phyloP scores from a whole-genome alignment of 257 asterid species.

The Galeopsis tetrahit region DNA sequence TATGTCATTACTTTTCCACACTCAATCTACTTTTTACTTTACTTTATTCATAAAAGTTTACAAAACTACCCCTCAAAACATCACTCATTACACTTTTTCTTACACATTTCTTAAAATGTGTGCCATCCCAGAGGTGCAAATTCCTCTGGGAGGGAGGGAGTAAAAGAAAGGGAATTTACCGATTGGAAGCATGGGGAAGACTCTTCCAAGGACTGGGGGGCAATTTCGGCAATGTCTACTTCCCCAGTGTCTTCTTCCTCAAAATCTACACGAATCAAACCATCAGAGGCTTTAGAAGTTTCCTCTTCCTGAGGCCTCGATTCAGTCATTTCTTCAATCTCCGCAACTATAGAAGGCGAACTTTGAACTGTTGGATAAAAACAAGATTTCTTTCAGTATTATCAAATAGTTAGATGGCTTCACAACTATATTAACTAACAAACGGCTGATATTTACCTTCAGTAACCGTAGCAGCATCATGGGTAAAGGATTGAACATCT shows the following conservation, averaged over 20 bases:
- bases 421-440: constrained; percentile 10
- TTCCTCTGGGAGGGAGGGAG: no score
- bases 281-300: constrained; percentile 36
- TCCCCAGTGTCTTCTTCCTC: constrained; percentile 41
- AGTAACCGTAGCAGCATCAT: constrained; percentile 33
- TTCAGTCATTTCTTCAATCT: constrained; percentile 43
- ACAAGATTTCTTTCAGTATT: constrained; percentile 18
- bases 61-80: no score
- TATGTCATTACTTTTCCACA: no score
- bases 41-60: no score
- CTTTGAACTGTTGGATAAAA: constrained; percentile 24
- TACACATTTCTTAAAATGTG: no score
- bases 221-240: constrained; percentile 43
- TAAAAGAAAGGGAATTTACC: constrained; percentile 45
- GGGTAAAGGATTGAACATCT: constrained; percentile 36
- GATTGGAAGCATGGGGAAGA: constrained; percentile 36
- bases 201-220: constrained; percentile 30
- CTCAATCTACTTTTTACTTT: no score
- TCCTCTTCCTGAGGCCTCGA: constrained; percentile 43
- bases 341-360: constrained; percentile 38
- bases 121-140: no score
- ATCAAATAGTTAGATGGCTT: constrained; percentile 23
- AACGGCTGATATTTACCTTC: constrained; percentile 48
- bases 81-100: no score
- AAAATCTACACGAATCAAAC: constrained; percentile 39